phyloP scores from a whole-genome alignment of 805 yeast species.

The Kodamaea kaohsiungensis region DNA sequence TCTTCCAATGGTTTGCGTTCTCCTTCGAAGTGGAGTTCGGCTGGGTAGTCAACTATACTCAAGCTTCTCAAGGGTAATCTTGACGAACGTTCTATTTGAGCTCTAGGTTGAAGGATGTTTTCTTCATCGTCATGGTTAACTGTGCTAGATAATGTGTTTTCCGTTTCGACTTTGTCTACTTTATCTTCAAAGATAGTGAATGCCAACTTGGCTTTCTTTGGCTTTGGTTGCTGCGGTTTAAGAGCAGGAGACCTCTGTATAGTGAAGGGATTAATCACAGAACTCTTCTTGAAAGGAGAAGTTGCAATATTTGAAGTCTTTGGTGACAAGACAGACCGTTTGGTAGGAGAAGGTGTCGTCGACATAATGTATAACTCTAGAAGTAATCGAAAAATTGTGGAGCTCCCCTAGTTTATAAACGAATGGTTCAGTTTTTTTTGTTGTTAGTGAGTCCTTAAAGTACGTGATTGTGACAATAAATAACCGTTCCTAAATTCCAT shows the following conservation, averaged over 20 bases:
- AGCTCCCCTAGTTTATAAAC: not conserved
- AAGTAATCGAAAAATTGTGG: not conserved
- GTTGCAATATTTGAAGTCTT: slow-evolving; percentile 19
- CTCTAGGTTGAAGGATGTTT: slow-evolving; percentile 37
- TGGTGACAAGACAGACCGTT: slow-evolving; percentile 25
- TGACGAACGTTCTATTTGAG: slow-evolving; percentile 9
- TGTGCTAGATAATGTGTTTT: slow-evolving; percentile 1
- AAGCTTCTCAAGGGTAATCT: slow-evolving; percentile 32
- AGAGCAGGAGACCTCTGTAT: slow-evolving; percentile 7
- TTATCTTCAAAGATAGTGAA: slow-evolving; percentile 25
- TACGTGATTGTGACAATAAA: not conserved
- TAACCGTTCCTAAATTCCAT: not conserved
- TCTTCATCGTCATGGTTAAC: slow-evolving; percentile 41
- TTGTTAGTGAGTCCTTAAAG: not conserved
- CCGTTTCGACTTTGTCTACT: slow-evolving; percentile 4
- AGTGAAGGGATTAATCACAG: slow-evolving; percentile 15
- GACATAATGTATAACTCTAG: slow-evolving; percentile 2
- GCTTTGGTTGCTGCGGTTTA: slow-evolving; percentile 6
- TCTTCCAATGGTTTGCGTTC: slow-evolving; percentile 23
- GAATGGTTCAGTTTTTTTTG: not conserved
- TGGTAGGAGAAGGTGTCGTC: slow-evolving; percentile 8
- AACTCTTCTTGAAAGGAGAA: slow-evolving; percentile 13
- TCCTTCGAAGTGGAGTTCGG: slow-evolving; percentile 20
- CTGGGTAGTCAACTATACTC: slow-evolving; percentile 32
- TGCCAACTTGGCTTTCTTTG: slow-evolving; percentile 17